Evolutionary conservation across 2,329 filamentous ascomycete genomes (phyloP).

Genomic region (Fusarium tanahbumbuense): DNA sequence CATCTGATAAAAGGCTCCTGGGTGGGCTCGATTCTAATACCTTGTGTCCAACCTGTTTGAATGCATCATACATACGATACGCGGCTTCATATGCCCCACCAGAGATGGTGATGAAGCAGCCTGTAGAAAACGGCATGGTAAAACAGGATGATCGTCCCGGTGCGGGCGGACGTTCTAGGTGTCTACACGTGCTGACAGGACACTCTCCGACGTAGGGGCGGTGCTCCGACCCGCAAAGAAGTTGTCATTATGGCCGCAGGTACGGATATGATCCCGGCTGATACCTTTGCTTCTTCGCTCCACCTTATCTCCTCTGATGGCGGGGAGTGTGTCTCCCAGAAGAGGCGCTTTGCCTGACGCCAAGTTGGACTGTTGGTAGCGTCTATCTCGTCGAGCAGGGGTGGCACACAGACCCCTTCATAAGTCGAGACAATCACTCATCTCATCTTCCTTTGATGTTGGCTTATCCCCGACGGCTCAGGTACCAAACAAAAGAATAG

Average conservation of each 20-base stretch:
- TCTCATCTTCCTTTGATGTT: slow-evolving; percentile 42
- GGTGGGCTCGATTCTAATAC: slow-evolving; percentile 4
- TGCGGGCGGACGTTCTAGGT: slow-evolving; percentile 19
- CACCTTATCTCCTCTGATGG: slow-evolving; percentile 39
- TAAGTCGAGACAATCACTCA: slow-evolving; percentile 51
- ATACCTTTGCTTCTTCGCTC: slow-evolving; percentile 46
- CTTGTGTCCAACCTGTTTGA: slow-evolving; percentile 26
- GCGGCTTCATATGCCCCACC: slow-evolving; percentile 21
- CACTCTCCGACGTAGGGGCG: slow-evolving; percentile 18
- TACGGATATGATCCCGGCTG: slow-evolving; percentile 46
- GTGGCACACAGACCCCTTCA: slow-evolving; percentile 51
- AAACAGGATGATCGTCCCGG: slow-evolving; percentile 36
- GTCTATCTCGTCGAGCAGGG: slow-evolving; percentile 43
- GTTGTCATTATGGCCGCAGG: slow-evolving; percentile 46
- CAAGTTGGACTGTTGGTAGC: slow-evolving; percentile 45
- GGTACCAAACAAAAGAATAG: slow-evolving; percentile 47
- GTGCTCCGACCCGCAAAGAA: slow-evolving; percentile 15
- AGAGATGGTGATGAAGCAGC: slow-evolving; percentile 19
- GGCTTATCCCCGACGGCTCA: slow-evolving; percentile 47
- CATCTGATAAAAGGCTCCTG: neutral
- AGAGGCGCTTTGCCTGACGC: slow-evolving; percentile 39
- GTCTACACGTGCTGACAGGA: slow-evolving; percentile 33
- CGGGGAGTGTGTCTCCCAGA: slow-evolving; percentile 27
- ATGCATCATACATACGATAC: slow-evolving; percentile 32
- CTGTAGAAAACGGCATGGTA: slow-evolving; percentile 35